Percentiles rank a stretch among this genome's conserved stretches.
These are phyloP conservation scores for Penicillium bovifimosum DNA, from an alignment of 495 filamentous ascomycete species.

Conservation along the genomic window DNA sequence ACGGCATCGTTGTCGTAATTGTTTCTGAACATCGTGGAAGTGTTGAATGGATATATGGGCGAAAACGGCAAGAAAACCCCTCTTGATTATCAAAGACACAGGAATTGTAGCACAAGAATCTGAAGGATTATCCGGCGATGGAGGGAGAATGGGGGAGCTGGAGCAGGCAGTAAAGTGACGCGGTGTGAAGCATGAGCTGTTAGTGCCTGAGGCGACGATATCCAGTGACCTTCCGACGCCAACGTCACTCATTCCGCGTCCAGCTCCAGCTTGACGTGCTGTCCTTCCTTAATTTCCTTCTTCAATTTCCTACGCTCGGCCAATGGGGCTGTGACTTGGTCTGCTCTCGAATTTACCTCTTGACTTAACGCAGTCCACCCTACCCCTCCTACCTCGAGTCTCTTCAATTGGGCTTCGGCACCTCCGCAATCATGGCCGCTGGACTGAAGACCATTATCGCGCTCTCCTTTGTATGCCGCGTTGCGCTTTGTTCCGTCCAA, in stretches of 20 bases:
- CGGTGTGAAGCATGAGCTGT: slow-evolving; percentile 34
- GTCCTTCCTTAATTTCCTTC: slow-evolving; percentile 4
- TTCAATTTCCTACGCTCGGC: slow-evolving; percentile 8
- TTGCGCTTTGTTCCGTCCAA: not conserved
- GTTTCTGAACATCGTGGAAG: slow-evolving; percentile 85
- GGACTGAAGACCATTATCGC: slow-evolving; percentile 98
- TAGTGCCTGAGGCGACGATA: slow-evolving; percentile 34
- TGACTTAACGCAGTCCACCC: not conserved
- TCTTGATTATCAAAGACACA: slow-evolving; percentile 8
- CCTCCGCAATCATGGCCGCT: slow-evolving; percentile 65
- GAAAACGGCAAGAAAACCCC: not conserved
- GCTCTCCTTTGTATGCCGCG: slow-evolving; percentile 77
- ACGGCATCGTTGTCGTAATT: slow-evolving; percentile 99
- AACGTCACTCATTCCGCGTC: slow-evolving; percentile 30
- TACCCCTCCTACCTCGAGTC: not conserved
- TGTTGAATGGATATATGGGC: slow-evolving; percentile 4
- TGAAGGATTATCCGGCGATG: slow-evolving; percentile 11
- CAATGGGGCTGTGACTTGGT: slow-evolving; percentile 19
- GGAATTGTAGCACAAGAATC: slow-evolving; percentile 19
- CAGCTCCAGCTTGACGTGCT: slow-evolving; percentile 7
- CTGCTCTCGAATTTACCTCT: slow-evolving; percentile 4
- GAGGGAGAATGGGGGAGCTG: slow-evolving; percentile 24
- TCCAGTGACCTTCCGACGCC: slow-evolving; percentile 32
- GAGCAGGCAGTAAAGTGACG: slow-evolving; percentile 30
- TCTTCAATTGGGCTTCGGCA: slow-evolving; percentile 11